phyloP scores from a whole-genome alignment of 768 basidiomycete species.

The Podaxis pistillaris region DNA sequence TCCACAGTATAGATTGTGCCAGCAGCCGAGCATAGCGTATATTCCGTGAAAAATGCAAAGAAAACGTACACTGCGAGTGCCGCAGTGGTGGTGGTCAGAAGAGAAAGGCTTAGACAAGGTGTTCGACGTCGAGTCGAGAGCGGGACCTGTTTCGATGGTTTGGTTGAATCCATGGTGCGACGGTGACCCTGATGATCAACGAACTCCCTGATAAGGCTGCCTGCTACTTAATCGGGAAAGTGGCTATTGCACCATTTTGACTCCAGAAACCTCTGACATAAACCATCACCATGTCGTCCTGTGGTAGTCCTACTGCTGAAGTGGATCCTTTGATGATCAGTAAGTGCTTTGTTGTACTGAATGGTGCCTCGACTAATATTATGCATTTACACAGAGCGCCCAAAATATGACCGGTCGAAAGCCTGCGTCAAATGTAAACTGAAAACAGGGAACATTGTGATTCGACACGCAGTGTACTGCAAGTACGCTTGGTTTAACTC shows the following conservation, averaged over 20 bases:
- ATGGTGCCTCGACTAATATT: neutral
- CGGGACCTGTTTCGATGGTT: neutral
- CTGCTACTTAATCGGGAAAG: neutral
- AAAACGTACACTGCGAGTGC: neutral
- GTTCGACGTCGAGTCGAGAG: neutral
- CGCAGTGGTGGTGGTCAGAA: neutral
- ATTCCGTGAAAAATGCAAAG: constrained; percentile 21
- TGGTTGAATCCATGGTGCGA: constrained; percentile 9
- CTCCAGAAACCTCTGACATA: neutral
- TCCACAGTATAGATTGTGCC: constrained; percentile 73
- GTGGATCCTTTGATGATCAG: constrained; percentile 66
- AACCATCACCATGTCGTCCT: constrained; percentile 35
- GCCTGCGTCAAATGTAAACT: constrained; percentile 75
- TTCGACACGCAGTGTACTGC: constrained; percentile 84
- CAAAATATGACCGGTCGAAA: constrained; percentile 66
- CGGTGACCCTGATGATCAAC: constrained; percentile 4
- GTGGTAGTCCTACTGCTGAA: constrained; percentile 63
- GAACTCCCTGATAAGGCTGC: neutral
- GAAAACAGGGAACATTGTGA: constrained; percentile 62
- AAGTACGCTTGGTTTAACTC: constrained; percentile 44
- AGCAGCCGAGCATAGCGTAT: constrained; percentile 56
- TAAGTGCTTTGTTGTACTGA: constrained; percentile 30
- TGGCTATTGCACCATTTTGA: neutral
- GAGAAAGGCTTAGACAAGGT: neutral
- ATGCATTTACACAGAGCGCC: constrained; percentile 45